Evolutionary conservation across 495 filamentous ascomycete species (phyloP), one percentile per base, ranked within the genome.

Genomic region (Penicillium coffeae): DNA sequence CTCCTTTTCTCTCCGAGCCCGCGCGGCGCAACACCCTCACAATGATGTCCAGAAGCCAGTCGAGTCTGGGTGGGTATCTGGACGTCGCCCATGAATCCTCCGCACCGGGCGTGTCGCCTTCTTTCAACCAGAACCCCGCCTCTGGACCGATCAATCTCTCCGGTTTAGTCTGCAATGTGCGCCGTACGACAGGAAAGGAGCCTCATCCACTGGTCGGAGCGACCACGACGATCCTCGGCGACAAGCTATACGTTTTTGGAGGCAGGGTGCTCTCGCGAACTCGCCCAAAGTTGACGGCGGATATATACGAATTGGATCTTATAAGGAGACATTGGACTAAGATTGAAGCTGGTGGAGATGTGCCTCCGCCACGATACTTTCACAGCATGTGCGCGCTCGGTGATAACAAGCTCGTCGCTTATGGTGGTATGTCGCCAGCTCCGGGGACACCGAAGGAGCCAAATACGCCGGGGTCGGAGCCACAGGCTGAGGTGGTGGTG

Each of bases 181-280:
- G 93, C 49, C 76, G 83, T 48, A 96, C 93, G 13, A 96, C 92
- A 1, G 93, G 93, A 22, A 80, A 84, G 50, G 90, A 97, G 60
- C 94, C 93, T 5, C 89, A 86, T 51, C 85, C 93, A 9, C 71
- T 96, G 3, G 93, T 98, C 3, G 93, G 93, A 3, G 92, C 93
- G 2, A 95, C 94, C 0, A 97, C 94, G 0, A 97, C 94, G 0
- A 87, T 97, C 42, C 59, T 98, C 18, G 90, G 90, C 8, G 93
- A 98, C 63, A 95, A 89, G 61, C 74, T 98, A 27, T 98, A 95
- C 65, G 90, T 96, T 4, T 97, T 97, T 67, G 93, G 93, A 12
- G 93, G 93, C 14, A 83, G 92, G 40, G 80, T 91, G 51, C 71
- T 98, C 33, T 95, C 92, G 12, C 75, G 88, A 52, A 87, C 82